These are phyloP conservation scores for Cystofilobasidium macerans DNA, from an alignment of 768 basidiomycete species.

Conservation along the genomic window DNA sequence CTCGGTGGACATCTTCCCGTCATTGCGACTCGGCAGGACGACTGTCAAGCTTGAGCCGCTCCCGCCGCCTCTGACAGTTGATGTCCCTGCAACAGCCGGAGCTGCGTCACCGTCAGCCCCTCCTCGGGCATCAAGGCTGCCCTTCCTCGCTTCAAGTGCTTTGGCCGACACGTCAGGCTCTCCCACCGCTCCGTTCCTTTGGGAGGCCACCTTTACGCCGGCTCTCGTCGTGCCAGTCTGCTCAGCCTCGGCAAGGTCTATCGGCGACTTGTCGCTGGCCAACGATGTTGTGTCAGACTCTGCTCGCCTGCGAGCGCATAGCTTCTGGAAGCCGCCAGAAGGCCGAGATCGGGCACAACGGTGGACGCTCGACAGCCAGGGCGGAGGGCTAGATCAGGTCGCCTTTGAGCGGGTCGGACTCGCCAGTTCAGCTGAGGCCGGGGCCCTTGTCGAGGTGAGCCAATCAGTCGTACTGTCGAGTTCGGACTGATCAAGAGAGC, in stretches of 20 bases:
- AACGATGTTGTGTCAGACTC: not conserved
- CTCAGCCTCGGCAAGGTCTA: not conserved
- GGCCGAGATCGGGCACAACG: not conserved
- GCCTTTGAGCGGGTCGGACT: not conserved
- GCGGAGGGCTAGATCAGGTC: not conserved
- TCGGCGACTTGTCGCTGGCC: not conserved
- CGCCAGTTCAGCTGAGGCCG: not conserved
- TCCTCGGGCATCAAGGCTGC: not conserved
- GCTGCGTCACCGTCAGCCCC: no score
- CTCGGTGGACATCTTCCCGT: not conserved
- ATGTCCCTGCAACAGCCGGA: no score
- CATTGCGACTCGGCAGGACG: not conserved
- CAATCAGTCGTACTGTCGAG: not conserved
- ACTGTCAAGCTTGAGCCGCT: not conserved
- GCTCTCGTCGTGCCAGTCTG: not conserved
- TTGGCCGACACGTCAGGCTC: not conserved
- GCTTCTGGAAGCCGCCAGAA: not conserved
- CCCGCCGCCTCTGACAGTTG: not conserved
- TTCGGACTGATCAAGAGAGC: not conserved
- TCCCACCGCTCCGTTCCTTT: not conserved
- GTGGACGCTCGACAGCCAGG: not conserved
- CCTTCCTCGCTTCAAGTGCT: not conserved
- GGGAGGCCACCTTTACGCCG: not conserved
- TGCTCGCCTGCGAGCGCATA: not conserved
- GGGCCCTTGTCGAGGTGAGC: not conserved